These are phyloP conservation scores for Hyaloscypha variabilis DNA, from an alignment of 495 filamentous ascomycete genomes.

Conservation along the genomic window DNA sequence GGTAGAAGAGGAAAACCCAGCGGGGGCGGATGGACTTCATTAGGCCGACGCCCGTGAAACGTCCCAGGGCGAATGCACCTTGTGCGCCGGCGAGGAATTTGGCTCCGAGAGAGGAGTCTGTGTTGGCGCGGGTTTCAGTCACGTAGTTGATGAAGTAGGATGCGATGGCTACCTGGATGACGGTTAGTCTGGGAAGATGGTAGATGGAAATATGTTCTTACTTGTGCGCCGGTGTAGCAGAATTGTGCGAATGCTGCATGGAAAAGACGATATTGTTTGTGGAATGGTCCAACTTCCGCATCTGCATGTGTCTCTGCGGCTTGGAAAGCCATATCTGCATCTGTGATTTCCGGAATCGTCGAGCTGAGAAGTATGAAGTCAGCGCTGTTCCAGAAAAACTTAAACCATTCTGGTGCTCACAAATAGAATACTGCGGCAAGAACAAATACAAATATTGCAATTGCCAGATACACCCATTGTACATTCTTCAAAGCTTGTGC, in stretches of 20 bases:
- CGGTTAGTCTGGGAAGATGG: slow-evolving; percentile 60
- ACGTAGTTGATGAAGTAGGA: slow-evolving; percentile 63
- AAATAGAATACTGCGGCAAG: slow-evolving; percentile 63
- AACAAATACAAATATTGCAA: slow-evolving; percentile 68
- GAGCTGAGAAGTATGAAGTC: slow-evolving; percentile 48
- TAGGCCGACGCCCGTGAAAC: slow-evolving; percentile 58
- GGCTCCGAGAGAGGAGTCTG: slow-evolving; percentile 43
- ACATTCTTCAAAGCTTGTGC: slow-evolving; percentile 58
- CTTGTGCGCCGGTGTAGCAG: slow-evolving; percentile 70
- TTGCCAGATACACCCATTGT: slow-evolving; percentile 76
- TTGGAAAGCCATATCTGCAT: slow-evolving; percentile 69
- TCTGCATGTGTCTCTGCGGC: slow-evolving; percentile 41
- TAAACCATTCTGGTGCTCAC: background rate
- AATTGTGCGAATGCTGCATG: slow-evolving; percentile 68
- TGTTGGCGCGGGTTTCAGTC: slow-evolving; percentile 51
- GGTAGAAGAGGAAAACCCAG: slow-evolving; percentile 51
- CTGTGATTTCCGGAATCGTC: slow-evolving; percentile 70
- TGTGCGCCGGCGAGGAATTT: slow-evolving; percentile 68
- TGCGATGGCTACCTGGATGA: slow-evolving; percentile 62
- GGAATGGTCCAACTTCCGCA: slow-evolving; percentile 50
- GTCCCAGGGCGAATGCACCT: slow-evolving; percentile 65
- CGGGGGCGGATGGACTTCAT: slow-evolving; percentile 56
- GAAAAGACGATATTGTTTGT: slow-evolving; percentile 68
- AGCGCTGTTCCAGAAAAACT: slow-evolving; percentile 40
- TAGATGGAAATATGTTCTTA: slow-evolving; percentile 43